Evolutionary conservation across 768 basidiomycete species (phyloP), one percentile per base, ranked within the genome.

Genomic region (Galerina marginata): DNA sequence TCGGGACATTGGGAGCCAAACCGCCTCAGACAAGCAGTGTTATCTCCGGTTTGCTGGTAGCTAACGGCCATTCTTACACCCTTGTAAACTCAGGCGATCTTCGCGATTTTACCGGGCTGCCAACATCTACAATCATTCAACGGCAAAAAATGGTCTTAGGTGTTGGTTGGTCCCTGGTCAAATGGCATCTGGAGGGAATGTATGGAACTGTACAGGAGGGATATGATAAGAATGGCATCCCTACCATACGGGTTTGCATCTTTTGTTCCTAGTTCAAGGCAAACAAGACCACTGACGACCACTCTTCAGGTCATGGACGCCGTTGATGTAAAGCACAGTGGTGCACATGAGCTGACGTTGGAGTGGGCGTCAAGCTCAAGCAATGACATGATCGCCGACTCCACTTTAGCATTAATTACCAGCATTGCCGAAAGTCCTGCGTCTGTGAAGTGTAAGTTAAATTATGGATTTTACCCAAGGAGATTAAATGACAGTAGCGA

Each of bases 311-410:
- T 98, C 36, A 97, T 99, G 96, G 87, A 91, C 29, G 89, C 90
- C 14, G 79, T 99, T 12, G 91, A 95, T 74, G 86, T 95, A 60
- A 96, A 95, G 68, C 83, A 84, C 23, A 89, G 86, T 3, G 77
- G 78, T 39, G 88, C 91, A 66, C 89, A 91, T 58, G 93, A 96
- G 70, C 74, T 96, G 47, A 92, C 85, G 39, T 77, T 99, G 12
- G 95, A 97, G 73, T 99, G 97, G 97, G 91, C 93, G 55, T 95
- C 96, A 1, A 94, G 90, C 65, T 90, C 93, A 11, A 96, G 93
- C 70, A 98, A 93, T 67, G 97, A 99, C 72, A 99, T 99, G 96
- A 92, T 99, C 48, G 97, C 97, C 6, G 97, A 99, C 74, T 94
- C 96, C 3, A 93, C 94, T 1, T 72, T 99, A 26, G 93, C 96